Base-by-base conservation (phyloP, 148 eudicot genomes). In the Vaccinium macrocarpon region DNA sequence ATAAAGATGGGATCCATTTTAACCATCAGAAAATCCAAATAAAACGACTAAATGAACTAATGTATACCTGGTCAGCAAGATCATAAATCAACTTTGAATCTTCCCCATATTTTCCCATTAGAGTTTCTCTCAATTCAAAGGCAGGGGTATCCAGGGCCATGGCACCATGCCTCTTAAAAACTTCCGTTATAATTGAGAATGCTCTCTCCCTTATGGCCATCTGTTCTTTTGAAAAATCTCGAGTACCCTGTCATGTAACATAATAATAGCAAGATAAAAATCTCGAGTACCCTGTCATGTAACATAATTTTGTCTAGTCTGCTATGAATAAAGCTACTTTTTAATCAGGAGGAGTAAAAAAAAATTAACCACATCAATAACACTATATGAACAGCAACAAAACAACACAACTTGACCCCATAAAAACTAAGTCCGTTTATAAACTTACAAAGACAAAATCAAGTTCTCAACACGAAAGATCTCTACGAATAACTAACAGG, bases 61-160 rank as follows among this genome's bases (percentile, higher is more conserved):
- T 61, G 86, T 52, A 76, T 84, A 94, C 99, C 98, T 97, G 99
- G 89, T 97, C 99, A 85, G 98, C 99, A 84, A 97, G 93, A 93
- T 97, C 99, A 90, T 95, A 97, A 81, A 97, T 94, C 88, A 95
- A 87, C 75, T 97, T 97, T 38, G 99, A 97, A 81, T 97, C 99
- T 88, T 97, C 99, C 76, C 99, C 98, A 80, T 97, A 95, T 83
- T 97, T 97, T 19, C 99, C 99, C 93, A 86, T 94, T 56, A 97
- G 91, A 84, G 99, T 97, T 88, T 95, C 99, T 82, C 93, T 93
- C 88, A 97, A 82, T 88, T 97, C 99, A 90, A 97, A 95, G 77
- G 86, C 98, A 87, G 99, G 99, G 38, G 99, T 97, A 90, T 97
- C 98, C 55, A 97, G 88, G 35, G 98, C 95, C 85, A 84, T 90